Conservation (phyloP, 176 grass and related monocot species). For the Paspalum vaginatum region DNA sequence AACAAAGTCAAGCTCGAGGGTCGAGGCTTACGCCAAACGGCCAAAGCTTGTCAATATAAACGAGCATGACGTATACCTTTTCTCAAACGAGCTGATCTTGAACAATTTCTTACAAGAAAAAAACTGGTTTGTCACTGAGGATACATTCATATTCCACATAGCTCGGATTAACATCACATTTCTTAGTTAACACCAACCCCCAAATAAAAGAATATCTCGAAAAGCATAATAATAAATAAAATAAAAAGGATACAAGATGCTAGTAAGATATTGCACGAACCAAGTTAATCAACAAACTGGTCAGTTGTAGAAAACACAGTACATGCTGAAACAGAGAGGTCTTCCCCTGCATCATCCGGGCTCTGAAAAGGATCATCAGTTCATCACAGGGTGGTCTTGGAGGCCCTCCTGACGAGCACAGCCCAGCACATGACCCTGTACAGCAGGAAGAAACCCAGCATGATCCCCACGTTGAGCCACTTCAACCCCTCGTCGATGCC, state of each 20-base stretch:
- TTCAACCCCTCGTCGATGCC: slow-evolving; percentile 65
- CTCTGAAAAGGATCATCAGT: neutral
- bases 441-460: slow-evolving; percentile 76
- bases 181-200: neutral
- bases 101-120: too few species aligned
- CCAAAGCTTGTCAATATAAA: neutral
- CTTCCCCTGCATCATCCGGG: neutral
- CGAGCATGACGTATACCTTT: too few species aligned
- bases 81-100: too few species aligned
- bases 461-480: slow-evolving; percentile 74
- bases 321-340: neutral
- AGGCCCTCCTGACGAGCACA: slow-evolving; percentile 74
- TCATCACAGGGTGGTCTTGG: slow-evolving; percentile 68
- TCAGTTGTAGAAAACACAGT: neutral
- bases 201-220: neutral
- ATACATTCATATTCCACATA: slow-evolving; percentile 11
- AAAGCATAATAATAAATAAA: neutral
- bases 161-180: neutral
- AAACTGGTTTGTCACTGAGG: neutral
- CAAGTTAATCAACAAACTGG: neutral
- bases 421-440: slow-evolving; percentile 87
- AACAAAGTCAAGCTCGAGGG: neutral
- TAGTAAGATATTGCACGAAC: neutral
- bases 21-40: neutral
- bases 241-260: neutral